Conservation (phyloP, 2,329 filamentous ascomycete genomes). For the Talaromyces sp. region DNA sequence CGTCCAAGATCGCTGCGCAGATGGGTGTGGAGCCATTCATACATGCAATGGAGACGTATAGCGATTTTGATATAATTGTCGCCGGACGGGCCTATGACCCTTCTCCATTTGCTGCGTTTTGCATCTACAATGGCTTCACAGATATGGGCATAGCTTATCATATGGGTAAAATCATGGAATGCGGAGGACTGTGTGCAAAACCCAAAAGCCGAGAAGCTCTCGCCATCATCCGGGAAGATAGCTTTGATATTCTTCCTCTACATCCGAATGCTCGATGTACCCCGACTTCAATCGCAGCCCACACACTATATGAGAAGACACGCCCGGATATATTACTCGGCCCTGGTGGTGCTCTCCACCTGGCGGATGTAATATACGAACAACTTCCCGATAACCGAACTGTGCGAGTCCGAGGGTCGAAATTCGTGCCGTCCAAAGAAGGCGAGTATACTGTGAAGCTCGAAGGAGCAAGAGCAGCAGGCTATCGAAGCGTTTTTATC, state of each 20-base stretch:
- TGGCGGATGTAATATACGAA: slow-evolving; percentile 36
- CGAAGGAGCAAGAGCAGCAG: background rate
- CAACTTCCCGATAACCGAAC: slow-evolving; percentile 33
- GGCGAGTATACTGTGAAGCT: background rate
- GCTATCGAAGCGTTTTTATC: background rate
- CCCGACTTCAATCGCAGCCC: slow-evolving; percentile 45
- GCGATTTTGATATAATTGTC: slow-evolving; percentile 40
- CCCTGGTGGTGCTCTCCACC: slow-evolving; percentile 42
- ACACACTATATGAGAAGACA: slow-evolving; percentile 51
- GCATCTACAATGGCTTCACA: background rate
- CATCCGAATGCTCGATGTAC: slow-evolving; percentile 39
- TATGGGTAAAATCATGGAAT: slow-evolving; percentile 55
- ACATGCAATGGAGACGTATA: slow-evolving; percentile 17
- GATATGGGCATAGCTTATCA: slow-evolving; percentile 17
- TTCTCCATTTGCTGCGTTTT: slow-evolving; percentile 31
- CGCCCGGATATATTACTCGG: slow-evolving; percentile 46
- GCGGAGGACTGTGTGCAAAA: slow-evolving; percentile 41
- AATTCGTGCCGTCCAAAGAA: background rate
- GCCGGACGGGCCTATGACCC: slow-evolving; percentile 41
- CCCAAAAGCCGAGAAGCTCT: slow-evolving; percentile 41
- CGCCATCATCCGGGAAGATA: slow-evolving; percentile 39
- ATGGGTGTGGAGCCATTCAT: background rate
- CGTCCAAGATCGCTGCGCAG: background rate
- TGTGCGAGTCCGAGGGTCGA: slow-evolving; percentile 31
- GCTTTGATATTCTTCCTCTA: slow-evolving; percentile 44